phyloP scores from a whole-genome alignment of 768 basidiomycete species.

The Crucibulum laeve region DNA sequence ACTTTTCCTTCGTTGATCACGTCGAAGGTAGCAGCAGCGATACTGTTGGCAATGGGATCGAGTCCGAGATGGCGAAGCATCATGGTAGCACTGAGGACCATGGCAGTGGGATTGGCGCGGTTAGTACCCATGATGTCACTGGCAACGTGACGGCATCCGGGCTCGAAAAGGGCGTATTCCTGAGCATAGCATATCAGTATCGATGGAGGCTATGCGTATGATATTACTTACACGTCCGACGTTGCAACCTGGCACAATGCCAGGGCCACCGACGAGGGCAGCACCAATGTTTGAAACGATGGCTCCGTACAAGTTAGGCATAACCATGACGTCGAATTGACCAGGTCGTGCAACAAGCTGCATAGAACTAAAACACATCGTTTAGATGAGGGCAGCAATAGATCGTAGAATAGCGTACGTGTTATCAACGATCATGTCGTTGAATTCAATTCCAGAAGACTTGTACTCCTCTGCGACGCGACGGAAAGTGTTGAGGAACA shows the following conservation, averaged over 20 bases:
- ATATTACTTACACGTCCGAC: conserved; percentile 73
- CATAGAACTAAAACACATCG: conserved; percentile 69
- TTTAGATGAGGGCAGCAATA: conserved; percentile 4
- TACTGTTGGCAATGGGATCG: conserved; percentile 88
- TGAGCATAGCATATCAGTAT: conserved; percentile 22
- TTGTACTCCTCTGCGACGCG: conserved; percentile 95
- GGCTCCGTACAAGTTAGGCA: conserved; percentile 96
- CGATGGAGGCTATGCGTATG: neutral
- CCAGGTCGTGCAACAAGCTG: conserved; percentile 94
- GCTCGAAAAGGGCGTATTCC: conserved; percentile 98
- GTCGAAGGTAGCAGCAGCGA: conserved; percentile 88
- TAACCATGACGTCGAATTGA: conserved; percentile 99
- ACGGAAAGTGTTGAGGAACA: conserved; percentile 98
- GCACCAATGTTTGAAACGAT: conserved; percentile 99
- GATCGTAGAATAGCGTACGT: conserved; percentile 49
- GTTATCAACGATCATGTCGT: conserved; percentile 99
- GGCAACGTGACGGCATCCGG: conserved; percentile 94
- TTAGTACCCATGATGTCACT: conserved; percentile 96
- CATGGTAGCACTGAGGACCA: conserved; percentile 97
- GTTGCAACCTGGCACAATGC: conserved; percentile 97
- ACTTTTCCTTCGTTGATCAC: conserved; percentile 87
- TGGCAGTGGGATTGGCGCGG: conserved; percentile 94
- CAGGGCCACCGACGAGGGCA: conserved; percentile 96
- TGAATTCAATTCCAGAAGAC: conserved; percentile 84
- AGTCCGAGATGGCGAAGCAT: conserved; percentile 96